Evolutionary conservation across 2,329 filamentous ascomycete species (phyloP).

Genomic region (Penicillium sp.): DNA sequence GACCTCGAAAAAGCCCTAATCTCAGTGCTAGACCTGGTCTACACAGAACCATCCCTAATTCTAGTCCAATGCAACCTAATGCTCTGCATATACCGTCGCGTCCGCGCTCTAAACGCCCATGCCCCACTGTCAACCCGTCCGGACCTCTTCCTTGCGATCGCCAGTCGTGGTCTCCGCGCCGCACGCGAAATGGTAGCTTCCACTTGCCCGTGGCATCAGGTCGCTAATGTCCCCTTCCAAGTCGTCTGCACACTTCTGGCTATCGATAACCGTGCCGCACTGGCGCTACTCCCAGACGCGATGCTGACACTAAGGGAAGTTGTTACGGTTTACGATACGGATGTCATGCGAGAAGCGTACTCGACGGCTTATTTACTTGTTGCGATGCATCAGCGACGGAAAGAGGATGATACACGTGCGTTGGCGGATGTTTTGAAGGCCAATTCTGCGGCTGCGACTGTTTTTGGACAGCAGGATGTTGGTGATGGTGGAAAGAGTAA

Average conservation of each 20-base stretch:
- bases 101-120: slow-evolving; percentile 53
- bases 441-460: slow-evolving; percentile 35
- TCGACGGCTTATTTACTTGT: slow-evolving; percentile 58
- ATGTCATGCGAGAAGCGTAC: slow-evolving; percentile 54
- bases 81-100: slow-evolving; percentile 57
- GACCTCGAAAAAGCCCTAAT: slow-evolving; percentile 49
- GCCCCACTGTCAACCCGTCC: slow-evolving; percentile 40
- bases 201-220: slow-evolving; percentile 59
- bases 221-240: slow-evolving; percentile 62
- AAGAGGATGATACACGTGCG: slow-evolving; percentile 45
- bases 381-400: slow-evolving; percentile 53
- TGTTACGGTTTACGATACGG: slow-evolving; percentile 45
- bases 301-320: slow-evolving; percentile 51
- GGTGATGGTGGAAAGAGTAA: neutral
- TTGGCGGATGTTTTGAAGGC: slow-evolving; percentile 43
- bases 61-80: slow-evolving; percentile 57
- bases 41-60: slow-evolving; percentile 46
- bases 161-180: slow-evolving; percentile 47
- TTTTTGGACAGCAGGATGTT: slow-evolving; percentile 9
- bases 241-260: slow-evolving; percentile 58
- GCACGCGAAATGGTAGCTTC: slow-evolving; percentile 49
- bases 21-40: slow-evolving; percentile 42
- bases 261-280: slow-evolving; percentile 54
- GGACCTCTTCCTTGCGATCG: slow-evolving; percentile 51
- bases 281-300: slow-evolving; percentile 52